Conservation (phyloP, 2,329 filamentous ascomycete species). For the Xylaria sp. region DNA sequence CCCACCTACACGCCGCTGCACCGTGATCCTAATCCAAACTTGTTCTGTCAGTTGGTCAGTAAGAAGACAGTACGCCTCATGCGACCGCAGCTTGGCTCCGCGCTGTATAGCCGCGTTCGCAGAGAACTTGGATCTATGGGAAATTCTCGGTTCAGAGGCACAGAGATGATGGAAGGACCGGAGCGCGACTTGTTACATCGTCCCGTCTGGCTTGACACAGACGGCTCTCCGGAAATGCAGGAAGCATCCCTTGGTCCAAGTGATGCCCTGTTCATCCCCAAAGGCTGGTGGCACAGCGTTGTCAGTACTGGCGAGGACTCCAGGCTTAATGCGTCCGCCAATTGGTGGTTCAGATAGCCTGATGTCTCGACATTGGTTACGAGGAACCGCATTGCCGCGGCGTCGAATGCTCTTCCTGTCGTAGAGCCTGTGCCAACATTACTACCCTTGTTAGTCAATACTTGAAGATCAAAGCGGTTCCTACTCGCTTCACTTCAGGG, state of each 20-base stretch:
- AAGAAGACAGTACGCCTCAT: constrained; percentile 75
- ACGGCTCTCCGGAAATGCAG: constrained; percentile 37
- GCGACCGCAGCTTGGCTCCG: constrained; percentile 62
- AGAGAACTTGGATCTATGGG: constrained; percentile 41
- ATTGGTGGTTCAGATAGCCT: constrained; percentile 78
- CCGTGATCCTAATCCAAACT: constrained; percentile 89
- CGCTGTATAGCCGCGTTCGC: constrained; percentile 62
- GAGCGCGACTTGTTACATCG: constrained; percentile 69
- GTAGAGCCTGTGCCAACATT: not conserved
- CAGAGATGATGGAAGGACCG: constrained; percentile 87
- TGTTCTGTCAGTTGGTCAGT: constrained; percentile 82
- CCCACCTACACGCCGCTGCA: constrained; percentile 91
- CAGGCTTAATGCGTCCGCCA: constrained; percentile 52
- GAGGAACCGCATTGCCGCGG: not conserved
- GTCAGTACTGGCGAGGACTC: constrained; percentile 57
- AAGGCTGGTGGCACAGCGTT: constrained; percentile 87
- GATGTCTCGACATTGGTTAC: not conserved
- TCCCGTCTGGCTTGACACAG: constrained; percentile 65
- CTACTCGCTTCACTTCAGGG: too few relatives aligned
- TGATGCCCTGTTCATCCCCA: constrained; percentile 77
- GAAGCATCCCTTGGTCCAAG: constrained; percentile 64
- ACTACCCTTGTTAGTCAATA: not conserved
- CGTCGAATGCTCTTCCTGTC: not conserved
- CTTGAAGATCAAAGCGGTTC: too few relatives aligned
- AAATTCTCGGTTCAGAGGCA: constrained; percentile 64